phyloP scores from a whole-genome alignment of 208 protist genomes.

The Crithidia expoeki region DNA sequence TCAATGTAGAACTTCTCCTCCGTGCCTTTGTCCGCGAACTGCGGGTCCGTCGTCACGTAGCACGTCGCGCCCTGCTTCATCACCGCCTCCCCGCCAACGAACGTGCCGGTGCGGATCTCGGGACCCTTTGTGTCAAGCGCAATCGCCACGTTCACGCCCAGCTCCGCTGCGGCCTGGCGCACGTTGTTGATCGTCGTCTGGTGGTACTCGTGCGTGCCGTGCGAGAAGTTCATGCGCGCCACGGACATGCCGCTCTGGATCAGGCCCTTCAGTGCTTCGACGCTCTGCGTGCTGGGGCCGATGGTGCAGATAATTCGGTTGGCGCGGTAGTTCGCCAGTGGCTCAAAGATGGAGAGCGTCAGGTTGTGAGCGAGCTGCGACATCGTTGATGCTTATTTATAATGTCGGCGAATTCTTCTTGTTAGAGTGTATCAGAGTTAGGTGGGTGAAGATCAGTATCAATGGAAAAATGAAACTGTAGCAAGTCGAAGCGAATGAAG shows the following conservation, averaged over 20 bases:
- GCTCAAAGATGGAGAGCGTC: conserved; percentile 88
- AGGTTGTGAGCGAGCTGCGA: conserved; percentile 90
- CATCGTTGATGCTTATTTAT: conserved; percentile 38
- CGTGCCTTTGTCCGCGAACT: conserved; percentile 80
- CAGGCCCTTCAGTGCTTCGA: conserved; percentile 92
- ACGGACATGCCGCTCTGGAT: conserved; percentile 97
- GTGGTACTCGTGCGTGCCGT: conserved; percentile 97
- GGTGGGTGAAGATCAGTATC: neutral
- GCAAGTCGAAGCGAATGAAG: neutral
- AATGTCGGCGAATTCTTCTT: neutral
- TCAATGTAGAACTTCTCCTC: conserved; percentile 92
- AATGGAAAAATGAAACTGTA: neutral
- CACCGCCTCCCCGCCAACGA: conserved; percentile 71
- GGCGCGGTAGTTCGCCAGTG: conserved; percentile 72
- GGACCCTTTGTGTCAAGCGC: conserved; percentile 97
- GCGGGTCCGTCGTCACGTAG: conserved; percentile 89
- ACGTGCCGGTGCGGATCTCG: conserved; percentile 96
- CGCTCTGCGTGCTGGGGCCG: conserved; percentile 94
- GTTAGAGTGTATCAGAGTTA: neutral
- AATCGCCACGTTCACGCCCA: conserved; percentile 92
- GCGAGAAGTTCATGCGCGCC: conserved; percentile 98
- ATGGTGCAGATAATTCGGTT: conserved; percentile 98
- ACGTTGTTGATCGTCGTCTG: conserved; percentile 94
- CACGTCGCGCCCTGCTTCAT: conserved; percentile 79
- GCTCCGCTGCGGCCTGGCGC: conserved; percentile 86